A percentile compares a stretch with the other conserved stretches of the same genome.
These are phyloP conservation scores for Sporothrix brasiliensis DNA, from an alignment of 2,329 filamentous ascomycete species.

Conservation along the genomic window DNA sequence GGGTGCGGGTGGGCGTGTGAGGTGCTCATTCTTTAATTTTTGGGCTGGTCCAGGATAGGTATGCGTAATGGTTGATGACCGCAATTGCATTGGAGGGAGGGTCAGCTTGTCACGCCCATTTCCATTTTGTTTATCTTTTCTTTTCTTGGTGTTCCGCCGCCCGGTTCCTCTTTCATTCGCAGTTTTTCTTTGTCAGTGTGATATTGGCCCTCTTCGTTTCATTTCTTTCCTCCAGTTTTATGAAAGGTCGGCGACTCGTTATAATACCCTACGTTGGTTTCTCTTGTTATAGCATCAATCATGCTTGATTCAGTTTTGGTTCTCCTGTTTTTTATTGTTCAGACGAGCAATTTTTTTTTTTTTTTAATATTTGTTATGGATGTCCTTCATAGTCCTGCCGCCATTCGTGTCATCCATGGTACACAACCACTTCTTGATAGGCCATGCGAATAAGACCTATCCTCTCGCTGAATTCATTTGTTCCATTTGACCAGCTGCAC, in stretches of 20 bases:
- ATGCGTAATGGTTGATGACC: constrained; percentile 12
- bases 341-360: constrained; percentile 3
- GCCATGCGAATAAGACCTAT: background rate
- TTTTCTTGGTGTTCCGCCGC: background rate
- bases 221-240: constrained; percentile 14
- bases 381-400: background rate
- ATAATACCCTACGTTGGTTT: constrained; percentile 30
- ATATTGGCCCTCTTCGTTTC: constrained; percentile 9
- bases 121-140: background rate
- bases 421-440: background rate
- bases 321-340: background rate
- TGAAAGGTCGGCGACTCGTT: constrained; percentile 20
- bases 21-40: background rate
- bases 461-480: too few relatives aligned
- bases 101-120: background rate
- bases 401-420: background rate
- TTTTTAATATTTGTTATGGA: background rate
- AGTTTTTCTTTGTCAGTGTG: background rate
- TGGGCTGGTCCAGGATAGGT: background rate
- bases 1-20: constrained; percentile 32
- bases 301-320: background rate
- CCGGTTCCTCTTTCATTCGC: background rate
- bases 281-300: constrained; percentile 1
- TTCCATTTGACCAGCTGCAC: too few relatives aligned
- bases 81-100: background rate